Evolutionary conservation across 2,329 filamentous ascomycete genomes (phyloP).

Genomic region (Fusarium vanettenii): DNA sequence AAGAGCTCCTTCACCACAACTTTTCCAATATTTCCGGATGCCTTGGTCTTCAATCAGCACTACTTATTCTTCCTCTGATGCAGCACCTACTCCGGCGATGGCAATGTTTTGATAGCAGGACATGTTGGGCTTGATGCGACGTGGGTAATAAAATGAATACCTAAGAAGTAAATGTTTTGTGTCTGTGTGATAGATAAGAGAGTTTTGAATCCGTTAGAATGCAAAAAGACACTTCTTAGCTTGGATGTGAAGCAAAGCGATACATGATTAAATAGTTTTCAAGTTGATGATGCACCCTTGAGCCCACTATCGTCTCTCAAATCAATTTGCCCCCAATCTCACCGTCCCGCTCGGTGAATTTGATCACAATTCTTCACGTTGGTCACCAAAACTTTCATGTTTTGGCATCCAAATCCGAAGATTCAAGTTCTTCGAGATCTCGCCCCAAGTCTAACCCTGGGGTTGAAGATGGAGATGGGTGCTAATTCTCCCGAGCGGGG

Average conservation of each 20-base stretch:
- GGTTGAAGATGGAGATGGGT: constrained; percentile 1
- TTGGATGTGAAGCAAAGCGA: not conserved
- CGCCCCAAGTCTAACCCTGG: constrained; percentile 3
- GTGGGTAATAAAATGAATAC: too few species aligned
- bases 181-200: not conserved
- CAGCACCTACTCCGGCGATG: constrained; percentile 1
- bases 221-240: not conserved
- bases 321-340: not conserved
- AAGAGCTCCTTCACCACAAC: not conserved
- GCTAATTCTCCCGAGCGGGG: not conserved
- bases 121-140: too few species aligned
- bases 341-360: not conserved
- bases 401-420: too few species aligned
- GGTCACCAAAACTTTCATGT: not conserved
- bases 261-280: not conserved
- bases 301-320: not conserved
- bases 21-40: not conserved
- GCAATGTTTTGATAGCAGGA: not conserved
- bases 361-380: not conserved
- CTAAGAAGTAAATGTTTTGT: too few species aligned
- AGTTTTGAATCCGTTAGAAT: not conserved
- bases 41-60: not conserved
- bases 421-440: not conserved
- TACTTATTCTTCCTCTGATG: not conserved
- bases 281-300: not conserved